A percentile compares a stretch with the other conserved stretches of the same genome.
These are phyloP conservation scores for Xylaria sp. DNA, from an alignment of 2,329 filamentous ascomycete genomes.

Conservation along the genomic window DNA sequence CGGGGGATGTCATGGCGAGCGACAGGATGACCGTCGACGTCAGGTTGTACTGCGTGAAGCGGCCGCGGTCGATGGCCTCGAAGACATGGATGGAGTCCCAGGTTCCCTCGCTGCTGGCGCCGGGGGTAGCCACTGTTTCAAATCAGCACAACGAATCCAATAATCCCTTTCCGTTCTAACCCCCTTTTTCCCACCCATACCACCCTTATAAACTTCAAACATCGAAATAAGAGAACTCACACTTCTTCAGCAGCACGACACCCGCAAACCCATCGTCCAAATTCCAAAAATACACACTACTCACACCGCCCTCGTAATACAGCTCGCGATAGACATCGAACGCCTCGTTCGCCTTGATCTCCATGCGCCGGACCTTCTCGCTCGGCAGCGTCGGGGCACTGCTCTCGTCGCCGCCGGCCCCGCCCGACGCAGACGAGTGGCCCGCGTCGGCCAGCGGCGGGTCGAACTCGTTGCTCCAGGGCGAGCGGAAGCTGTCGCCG, in stretches of 20 bases:
- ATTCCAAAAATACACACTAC: conserved; percentile 97
- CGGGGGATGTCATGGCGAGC: conserved; percentile 56
- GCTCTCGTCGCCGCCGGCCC: conserved; percentile 48
- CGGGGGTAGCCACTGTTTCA: conserved; percentile 56
- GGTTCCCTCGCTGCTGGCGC: conserved; percentile 65
- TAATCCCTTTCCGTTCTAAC: neutral
- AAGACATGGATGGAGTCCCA: conserved; percentile 99
- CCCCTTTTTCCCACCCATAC: neutral
- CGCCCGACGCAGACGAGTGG: conserved; percentile 38
- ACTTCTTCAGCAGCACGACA: conserved; percentile 92
- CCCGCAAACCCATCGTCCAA: conserved; percentile 96
- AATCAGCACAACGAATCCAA: neutral
- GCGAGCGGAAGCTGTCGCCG: conserved; percentile 92
- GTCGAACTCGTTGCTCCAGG: conserved; percentile 99
- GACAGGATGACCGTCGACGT: conserved; percentile 95
- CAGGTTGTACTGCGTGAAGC: conserved; percentile 93
- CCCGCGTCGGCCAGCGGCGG: conserved; percentile 62
- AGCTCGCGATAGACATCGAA: conserved; percentile 96
- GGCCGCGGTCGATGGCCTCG: conserved; percentile 87
- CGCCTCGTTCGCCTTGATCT: conserved; percentile 87
- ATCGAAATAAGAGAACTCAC: conserved; percentile 41
- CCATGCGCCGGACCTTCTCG: conserved; percentile 88
- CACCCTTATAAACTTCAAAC: too few relatives aligned
- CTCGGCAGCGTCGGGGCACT: conserved; percentile 82
- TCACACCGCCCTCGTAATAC: conserved; percentile 95